These are phyloP conservation scores for Ceratobasidium papillatum DNA, from an alignment of 1,284 basidiomycete genomes.

Conservation along the genomic window DNA sequence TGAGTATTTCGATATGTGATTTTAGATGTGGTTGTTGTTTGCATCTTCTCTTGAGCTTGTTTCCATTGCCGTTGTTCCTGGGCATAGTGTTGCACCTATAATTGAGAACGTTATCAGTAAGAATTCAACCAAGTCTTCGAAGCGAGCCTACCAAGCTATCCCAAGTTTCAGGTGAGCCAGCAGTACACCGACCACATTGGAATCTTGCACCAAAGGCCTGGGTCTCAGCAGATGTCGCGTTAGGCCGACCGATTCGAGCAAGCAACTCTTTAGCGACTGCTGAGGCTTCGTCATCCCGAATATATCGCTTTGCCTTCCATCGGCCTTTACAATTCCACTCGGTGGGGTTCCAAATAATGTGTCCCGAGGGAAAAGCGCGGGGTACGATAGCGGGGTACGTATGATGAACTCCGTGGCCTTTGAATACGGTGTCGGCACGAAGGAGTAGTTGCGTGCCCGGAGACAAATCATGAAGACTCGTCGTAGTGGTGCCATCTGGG, in stretches of 20 bases:
- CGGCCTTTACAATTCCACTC: not conserved
- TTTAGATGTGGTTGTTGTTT: not conserved
- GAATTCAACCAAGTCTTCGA: not conserved
- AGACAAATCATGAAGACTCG: not conserved
- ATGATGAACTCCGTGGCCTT: not conserved
- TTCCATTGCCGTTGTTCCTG: not conserved
- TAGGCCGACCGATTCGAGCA: not conserved
- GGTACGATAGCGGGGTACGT: conserved; percentile 3
- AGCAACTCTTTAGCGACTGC: not conserved
- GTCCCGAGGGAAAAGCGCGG: not conserved
- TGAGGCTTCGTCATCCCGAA: not conserved
- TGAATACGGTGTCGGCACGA: conserved; percentile 21
- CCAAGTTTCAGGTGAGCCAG: not conserved
- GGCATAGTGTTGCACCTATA: not conserved
- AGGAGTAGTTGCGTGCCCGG: conserved; percentile 3
- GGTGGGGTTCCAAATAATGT: not conserved
- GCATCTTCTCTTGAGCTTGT: not conserved
- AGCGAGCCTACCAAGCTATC: not conserved
- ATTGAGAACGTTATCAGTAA: not conserved
- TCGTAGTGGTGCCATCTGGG: conserved; percentile 8
- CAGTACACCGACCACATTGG: not conserved
- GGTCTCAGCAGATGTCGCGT: conserved; percentile 18
- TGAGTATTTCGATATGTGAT: not conserved
- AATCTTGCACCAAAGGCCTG: not conserved
- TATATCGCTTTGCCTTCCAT: not conserved